These are phyloP conservation scores for Kuraishia hungarica DNA, from an alignment of 805 yeast genomes.

Conservation along the genomic window DNA sequence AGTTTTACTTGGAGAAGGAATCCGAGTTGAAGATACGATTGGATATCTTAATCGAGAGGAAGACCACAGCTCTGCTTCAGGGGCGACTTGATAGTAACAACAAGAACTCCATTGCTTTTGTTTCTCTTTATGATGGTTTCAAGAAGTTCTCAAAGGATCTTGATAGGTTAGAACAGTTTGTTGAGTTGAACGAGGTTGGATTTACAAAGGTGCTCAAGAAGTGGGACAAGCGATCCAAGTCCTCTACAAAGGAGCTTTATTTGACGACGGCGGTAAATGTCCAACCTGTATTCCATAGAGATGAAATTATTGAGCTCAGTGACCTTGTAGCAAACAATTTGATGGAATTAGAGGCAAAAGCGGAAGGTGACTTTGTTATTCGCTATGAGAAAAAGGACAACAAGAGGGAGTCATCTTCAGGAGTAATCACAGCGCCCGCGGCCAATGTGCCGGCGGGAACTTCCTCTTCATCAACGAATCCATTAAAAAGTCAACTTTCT, in stretches of 20 bases:
- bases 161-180: constrained; percentile 83
- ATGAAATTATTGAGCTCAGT: constrained; percentile 75
- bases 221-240: constrained; percentile 96
- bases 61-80: constrained; percentile 33
- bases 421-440: background rate
- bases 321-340: constrained; percentile 63
- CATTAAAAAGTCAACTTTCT: background rate
- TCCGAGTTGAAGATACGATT: constrained; percentile 74
- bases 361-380: constrained; percentile 29
- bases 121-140: constrained; percentile 80
- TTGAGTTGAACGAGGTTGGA: constrained; percentile 92
- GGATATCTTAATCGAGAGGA: constrained; percentile 68
- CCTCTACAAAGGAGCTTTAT: constrained; percentile 89
- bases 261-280: constrained; percentile 89
- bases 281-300: constrained; percentile 92
- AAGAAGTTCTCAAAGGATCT: constrained; percentile 85
- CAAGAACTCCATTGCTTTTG: constrained; percentile 67
- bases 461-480: background rate
- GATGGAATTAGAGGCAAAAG: constrained; percentile 66
- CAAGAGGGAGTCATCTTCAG: background rate
- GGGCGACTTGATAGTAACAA: constrained; percentile 28
- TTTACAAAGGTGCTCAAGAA: constrained; percentile 92
- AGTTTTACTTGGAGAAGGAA: constrained; percentile 87
- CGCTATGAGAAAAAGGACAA: constrained; percentile 14
- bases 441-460: background rate